Evolutionary conservation across 805 yeast genomes (phyloP), one percentile per base, ranked within the genome.

Genomic region (Ogataea kodamae): DNA sequence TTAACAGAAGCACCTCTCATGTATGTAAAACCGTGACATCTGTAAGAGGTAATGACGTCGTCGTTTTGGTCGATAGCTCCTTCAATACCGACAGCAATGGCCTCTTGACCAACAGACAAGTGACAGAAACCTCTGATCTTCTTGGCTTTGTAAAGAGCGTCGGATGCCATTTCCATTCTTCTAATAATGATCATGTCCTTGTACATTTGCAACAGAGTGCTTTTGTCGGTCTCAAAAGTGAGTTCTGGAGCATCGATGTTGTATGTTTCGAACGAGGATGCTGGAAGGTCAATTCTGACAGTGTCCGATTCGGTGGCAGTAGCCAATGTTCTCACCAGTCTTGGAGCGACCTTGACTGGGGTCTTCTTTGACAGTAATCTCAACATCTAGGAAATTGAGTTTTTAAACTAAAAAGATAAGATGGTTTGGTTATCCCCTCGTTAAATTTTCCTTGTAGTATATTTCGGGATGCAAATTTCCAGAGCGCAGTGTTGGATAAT

Each of bases 51-150:
- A 64, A 92, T 92, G 48, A 92, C 78, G 45, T 94, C 75, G 66
- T 92, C 98, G 50, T 81, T 65, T 46, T 72, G 72, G 51, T 83
- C 79, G 59, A 88, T 82, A 52, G 98, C 97, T 56, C 82, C 77
- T 72, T 92, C 98, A 50, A 92, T 88, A 64, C 98, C 98, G 44
- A 90, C 97, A 45, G 98, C 96, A 66, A 92, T 78, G 46, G 98
- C 98, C 71, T 92, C 98, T 71, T 92, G 98, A 57, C 98, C 98
- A 45, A 86, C 88, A 9, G 96, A 85, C 70, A 92, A 77, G 67
- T 92, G 98, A 70, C 98, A 92, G 81, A 92, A 92, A 53, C 98
- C 98, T 72, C 97, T 79, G 58, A 92, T 89, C 70, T 90, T 88
- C 74, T 92, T 92, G 55, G 97, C 96, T 73, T 92, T 92, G 74